Evolutionary conservation across 106 monocot genomes (phyloP).

Genomic region (Ottelia alismoides): DNA sequence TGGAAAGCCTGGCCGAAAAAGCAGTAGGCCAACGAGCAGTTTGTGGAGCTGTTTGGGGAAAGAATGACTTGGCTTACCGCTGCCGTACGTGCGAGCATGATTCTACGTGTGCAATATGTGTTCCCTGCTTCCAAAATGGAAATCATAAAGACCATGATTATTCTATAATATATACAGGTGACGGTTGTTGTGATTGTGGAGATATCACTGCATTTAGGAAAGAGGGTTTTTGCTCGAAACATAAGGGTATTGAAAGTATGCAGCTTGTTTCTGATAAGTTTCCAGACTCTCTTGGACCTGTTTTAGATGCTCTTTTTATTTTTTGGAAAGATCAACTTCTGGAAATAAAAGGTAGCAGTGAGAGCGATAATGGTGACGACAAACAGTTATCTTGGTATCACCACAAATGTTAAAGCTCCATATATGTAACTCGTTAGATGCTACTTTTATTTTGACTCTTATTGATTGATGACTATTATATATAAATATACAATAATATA

Average conservation of each 20-base stretch:
- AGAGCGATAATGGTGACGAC: too few relatives aligned
- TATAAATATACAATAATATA: too few relatives aligned
- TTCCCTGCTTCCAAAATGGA: slow-evolving; percentile 88
- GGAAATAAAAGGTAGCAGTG: slow-evolving; percentile 2
- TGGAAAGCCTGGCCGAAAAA: slow-evolving; percentile 31
- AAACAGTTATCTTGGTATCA: too few relatives aligned
- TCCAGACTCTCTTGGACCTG: slow-evolving; percentile 48
- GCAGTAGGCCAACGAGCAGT: slow-evolving; percentile 54
- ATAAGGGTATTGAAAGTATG: slow-evolving; percentile 63
- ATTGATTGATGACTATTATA: too few relatives aligned
- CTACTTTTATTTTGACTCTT: too few relatives aligned
- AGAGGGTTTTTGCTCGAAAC: slow-evolving; percentile 92
- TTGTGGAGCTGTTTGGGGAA: slow-evolving; percentile 87
- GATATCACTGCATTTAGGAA: slow-evolving; percentile 88
- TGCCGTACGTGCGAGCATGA: slow-evolving; percentile 88
- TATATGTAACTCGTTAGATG: too few relatives aligned
- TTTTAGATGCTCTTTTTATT: slow-evolving; percentile 54
- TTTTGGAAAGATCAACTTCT: slow-evolving; percentile 54
- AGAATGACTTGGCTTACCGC: slow-evolving; percentile 72
- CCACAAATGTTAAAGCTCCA: too few relatives aligned
- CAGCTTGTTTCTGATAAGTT: slow-evolving; percentile 44
- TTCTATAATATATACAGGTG: slow-evolving; percentile 81
- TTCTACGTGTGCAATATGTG: slow-evolving; percentile 89
- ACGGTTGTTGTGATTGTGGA: slow-evolving; percentile 97
- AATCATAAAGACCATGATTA: slow-evolving; percentile 89